Base-by-base conservation (phyloP, 2,329 filamentous ascomycete genomes). In the Penicillium frequentans region DNA sequence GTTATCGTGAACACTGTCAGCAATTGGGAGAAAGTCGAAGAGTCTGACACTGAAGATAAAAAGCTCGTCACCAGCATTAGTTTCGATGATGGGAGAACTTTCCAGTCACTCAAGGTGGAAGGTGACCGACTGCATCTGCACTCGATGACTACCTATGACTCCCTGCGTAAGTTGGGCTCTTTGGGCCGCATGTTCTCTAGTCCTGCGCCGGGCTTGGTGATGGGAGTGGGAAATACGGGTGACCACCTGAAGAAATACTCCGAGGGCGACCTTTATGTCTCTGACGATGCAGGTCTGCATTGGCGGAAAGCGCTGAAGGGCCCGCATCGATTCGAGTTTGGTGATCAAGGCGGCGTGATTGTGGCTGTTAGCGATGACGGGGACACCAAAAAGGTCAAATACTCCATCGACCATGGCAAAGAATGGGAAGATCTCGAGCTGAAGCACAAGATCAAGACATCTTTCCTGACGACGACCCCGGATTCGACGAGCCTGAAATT, bases 401-500 rank as follows among this genome's bases (percentile, higher is more conserved):
- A 93, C 74, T 98, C 95, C 1, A 79, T 97, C 26, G 86, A 99
- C 70, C 92, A 98, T 70, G 96, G 96, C 49, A 87, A 91, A 68
- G 84, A 84, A 2, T 99, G 96, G 95, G 79, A 88, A 37, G 55
- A 55, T 56, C 82, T 86, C n/a, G 76, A 90, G 45, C 79, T 98
- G 5, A 85, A 89, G 1, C 75, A 88, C 55, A 88, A 89, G 65
- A 81, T 98, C 59, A 81, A 81, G 54, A 90, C 92, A 14, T 81
- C 83, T 56, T 81, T 90, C 55, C 79, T 99, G 50, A 96, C 91
- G 0, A 98, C 95, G 0, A 92, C 91, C 0, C 90, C 90, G 31
- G 95, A 98, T 69, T 96, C 95, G 2, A 96, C 93, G 3, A 96
- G 90, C 67, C 82, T 96, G 52, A 96, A 96, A 69, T 98, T 99